Evolutionary conservation across 495 filamentous ascomycete species (phyloP).

Genomic region (Xylona heveae): DNA sequence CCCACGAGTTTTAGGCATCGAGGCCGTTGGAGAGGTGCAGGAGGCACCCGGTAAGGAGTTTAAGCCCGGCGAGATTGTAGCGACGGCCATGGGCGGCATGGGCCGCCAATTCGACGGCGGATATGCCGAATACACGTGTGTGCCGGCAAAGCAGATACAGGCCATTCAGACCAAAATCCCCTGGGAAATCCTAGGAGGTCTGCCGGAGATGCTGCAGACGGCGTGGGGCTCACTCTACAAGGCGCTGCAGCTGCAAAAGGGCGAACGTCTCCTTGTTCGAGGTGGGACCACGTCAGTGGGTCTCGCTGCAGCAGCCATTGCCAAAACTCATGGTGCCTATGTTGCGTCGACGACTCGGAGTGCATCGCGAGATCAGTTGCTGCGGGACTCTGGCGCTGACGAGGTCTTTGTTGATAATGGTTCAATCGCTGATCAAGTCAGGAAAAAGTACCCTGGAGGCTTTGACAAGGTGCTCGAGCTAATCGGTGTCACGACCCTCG

Average conservation of each 20-base stretch:
- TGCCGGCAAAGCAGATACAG: slow-evolving; percentile 22
- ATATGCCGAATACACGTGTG: slow-evolving; percentile 31
- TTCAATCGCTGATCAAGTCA: slow-evolving; percentile 15
- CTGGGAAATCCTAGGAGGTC: slow-evolving; percentile 24
- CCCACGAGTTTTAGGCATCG: not conserved
- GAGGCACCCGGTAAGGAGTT: slow-evolving; percentile 21
- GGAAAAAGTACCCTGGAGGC: slow-evolving; percentile 11
- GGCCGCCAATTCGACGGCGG: slow-evolving; percentile 28
- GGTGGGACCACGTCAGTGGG: slow-evolving; percentile 28
- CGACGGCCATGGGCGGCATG: slow-evolving; percentile 31
- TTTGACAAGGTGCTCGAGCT: slow-evolving; percentile 29
- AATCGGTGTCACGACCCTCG: slow-evolving; percentile 18
- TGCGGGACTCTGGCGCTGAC: slow-evolving; percentile 19
- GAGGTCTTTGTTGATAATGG: slow-evolving; percentile 22
- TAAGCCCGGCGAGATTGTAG: slow-evolving; percentile 20
- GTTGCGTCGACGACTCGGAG: slow-evolving; percentile 22
- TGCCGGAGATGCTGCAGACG: slow-evolving; percentile 35
- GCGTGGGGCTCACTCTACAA: slow-evolving; percentile 24
- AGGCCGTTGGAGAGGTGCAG: slow-evolving; percentile 21
- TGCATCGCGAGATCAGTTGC: slow-evolving; percentile 14
- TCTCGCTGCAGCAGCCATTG: slow-evolving; percentile 25
- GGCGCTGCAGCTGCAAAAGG: slow-evolving; percentile 17
- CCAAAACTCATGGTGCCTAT: slow-evolving; percentile 17
- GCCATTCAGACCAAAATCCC: slow-evolving; percentile 15
- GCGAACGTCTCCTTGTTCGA: slow-evolving; percentile 25